phyloP scores from a whole-genome alignment of 768 basidiomycete genomes.

The Pisolithus sp. region DNA sequence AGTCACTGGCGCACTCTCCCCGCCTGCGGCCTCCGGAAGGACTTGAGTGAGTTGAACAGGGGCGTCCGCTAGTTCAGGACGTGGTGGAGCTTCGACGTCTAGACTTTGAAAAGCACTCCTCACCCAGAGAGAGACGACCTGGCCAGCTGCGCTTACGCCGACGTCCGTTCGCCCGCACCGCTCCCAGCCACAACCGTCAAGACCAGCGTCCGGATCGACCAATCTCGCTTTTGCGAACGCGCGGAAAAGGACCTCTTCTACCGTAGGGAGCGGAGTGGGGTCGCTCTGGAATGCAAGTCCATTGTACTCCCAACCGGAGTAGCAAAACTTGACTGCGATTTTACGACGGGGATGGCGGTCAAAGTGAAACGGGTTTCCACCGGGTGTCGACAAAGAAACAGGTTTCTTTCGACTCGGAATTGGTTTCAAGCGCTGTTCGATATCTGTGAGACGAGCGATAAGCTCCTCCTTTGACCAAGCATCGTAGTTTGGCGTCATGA shows the following conservation, averaged over 20 bases:
- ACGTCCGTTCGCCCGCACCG: slow-evolving; percentile 92
- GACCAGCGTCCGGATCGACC: slow-evolving; percentile 64
- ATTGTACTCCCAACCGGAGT: slow-evolving; percentile 87
- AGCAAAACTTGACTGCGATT: slow-evolving; percentile 90
- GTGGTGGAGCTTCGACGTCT: background rate
- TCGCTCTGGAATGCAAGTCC: slow-evolving; percentile 80
- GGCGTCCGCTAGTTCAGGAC: background rate
- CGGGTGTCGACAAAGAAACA: slow-evolving; percentile 13
- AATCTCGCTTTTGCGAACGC: slow-evolving; percentile 74
- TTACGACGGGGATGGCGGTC: slow-evolving; percentile 69
- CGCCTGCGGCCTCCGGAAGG: background rate
- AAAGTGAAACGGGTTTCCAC: slow-evolving; percentile 53
- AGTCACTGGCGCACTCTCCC: background rate
- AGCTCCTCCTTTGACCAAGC: slow-evolving; percentile 64
- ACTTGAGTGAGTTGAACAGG: background rate
- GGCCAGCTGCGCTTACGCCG: slow-evolving; percentile 90
- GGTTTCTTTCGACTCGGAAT: slow-evolving; percentile 13
- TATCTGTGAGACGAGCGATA: slow-evolving; percentile 52
- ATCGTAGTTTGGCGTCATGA: slow-evolving; percentile 43
- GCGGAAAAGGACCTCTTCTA: slow-evolving; percentile 80
- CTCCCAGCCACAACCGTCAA: slow-evolving; percentile 87
- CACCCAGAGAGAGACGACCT: slow-evolving; percentile 90
- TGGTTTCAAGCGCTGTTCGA: slow-evolving; percentile 35
- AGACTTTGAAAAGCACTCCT: slow-evolving; percentile 51
- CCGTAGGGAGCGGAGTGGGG: slow-evolving; percentile 75